These are phyloP conservation scores for Tolypocladium nubicola DNA, from an alignment of 2,329 filamentous ascomycete species.

Conservation along the genomic window DNA sequence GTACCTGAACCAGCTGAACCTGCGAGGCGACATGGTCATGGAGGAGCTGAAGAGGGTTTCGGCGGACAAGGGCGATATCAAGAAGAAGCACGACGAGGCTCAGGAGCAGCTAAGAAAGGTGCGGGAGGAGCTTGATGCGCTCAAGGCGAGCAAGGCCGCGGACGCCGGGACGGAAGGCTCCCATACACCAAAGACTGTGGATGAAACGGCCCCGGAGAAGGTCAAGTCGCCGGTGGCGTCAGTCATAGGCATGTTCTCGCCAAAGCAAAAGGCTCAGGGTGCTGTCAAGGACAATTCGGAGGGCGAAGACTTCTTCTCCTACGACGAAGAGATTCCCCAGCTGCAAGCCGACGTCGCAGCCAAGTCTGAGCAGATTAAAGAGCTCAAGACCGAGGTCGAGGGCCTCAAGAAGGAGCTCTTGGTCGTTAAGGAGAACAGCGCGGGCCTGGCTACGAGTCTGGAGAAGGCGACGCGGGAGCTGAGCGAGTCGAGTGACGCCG, in stretches of 20 bases:
- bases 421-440: slow-evolving; percentile 58
- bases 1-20: slow-evolving; percentile 76
- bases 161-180: slow-evolving; percentile 17
- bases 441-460: slow-evolving; percentile 54
- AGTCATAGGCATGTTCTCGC: slow-evolving; percentile 38
- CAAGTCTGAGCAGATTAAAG: slow-evolving; percentile 59
- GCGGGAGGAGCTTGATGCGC: slow-evolving; percentile 50
- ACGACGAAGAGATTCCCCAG: slow-evolving; percentile 75
- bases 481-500: slow-evolving; percentile 31
- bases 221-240: slow-evolving; percentile 36
- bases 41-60: slow-evolving; percentile 85
- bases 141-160: slow-evolving; percentile 23
- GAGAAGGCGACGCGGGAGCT: slow-evolving; percentile 59
- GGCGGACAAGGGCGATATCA: slow-evolving; percentile 67
- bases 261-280: slow-evolving; percentile 29
- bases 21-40: slow-evolving; percentile 87
- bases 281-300: slow-evolving; percentile 15
- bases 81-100: slow-evolving; percentile 62
- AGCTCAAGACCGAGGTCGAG: slow-evolving; percentile 58
- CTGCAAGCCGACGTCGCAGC: slow-evolving; percentile 65
- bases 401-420: slow-evolving; percentile 60
- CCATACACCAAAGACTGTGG: slow-evolving; percentile 18
- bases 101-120: slow-evolving; percentile 53
- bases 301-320: slow-evolving; percentile 79
- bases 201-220: slow-evolving; percentile 12